A percentile compares a stretch with the other conserved stretches of the same genome.
Evolutionary conservation across 2,329 filamentous ascomycete species (phyloP).

Genomic region (Paracorniculantispora psalliotae): DNA sequence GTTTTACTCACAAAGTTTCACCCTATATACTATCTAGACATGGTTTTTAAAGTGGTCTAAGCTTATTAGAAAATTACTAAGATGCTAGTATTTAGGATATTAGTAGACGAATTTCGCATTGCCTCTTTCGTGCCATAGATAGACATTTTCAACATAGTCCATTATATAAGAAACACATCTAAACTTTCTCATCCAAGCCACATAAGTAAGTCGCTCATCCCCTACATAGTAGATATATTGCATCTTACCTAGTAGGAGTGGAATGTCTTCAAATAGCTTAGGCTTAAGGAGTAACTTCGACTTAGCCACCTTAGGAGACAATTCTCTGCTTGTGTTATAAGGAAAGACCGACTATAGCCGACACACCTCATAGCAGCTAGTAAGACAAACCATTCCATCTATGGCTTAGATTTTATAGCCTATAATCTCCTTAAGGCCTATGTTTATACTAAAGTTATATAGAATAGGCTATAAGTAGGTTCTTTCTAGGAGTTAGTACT

Average conservation of each 20-base stretch:
- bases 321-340: not conserved
- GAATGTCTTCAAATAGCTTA: constrained; percentile 10
- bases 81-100: constrained; percentile 12
- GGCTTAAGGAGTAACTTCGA: not conserved
- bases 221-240: constrained; percentile 14
- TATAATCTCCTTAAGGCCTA: constrained; percentile 1
- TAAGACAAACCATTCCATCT: constrained; percentile 15
- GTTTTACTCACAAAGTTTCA: not conserved
- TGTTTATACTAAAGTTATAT: constrained; percentile 2
- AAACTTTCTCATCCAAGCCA: constrained; percentile 3
- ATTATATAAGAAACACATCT: constrained; percentile 13
- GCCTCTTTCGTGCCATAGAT: constrained; percentile 3
- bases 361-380: constrained; percentile 12
- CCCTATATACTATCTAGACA: constrained; percentile 6
- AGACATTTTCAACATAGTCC: constrained; percentile 10
- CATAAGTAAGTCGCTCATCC: constrained; percentile 10
- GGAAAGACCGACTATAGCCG: not conserved
- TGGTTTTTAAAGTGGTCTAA: constrained; percentile 13
- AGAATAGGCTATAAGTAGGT: constrained; percentile 6
- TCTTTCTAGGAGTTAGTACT: constrained; percentile 4
- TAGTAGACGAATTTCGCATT: constrained; percentile 9
- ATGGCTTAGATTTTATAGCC: constrained; percentile 4
- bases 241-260: constrained; percentile 6
- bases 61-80: constrained; percentile 10
- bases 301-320: not conserved